These are phyloP conservation scores for Sicyos baderoa DNA, from an alignment of 306 rosid species.

Conservation along the genomic window DNA sequence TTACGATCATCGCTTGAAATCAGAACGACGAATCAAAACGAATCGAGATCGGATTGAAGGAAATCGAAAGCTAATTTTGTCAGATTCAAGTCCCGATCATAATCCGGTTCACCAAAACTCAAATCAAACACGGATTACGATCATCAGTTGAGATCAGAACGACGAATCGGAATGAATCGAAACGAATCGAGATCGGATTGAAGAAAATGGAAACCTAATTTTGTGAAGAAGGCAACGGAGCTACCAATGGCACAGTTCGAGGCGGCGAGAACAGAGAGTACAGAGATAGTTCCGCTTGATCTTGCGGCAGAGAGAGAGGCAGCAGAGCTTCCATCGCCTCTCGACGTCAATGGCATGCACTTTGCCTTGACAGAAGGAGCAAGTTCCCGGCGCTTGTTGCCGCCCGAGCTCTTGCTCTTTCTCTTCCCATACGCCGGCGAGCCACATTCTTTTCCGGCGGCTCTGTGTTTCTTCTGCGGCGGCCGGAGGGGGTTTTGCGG, in stretches of 20 bases:
- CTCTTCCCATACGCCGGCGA: conserved; percentile 48
- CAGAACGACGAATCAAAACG: too few relatives aligned
- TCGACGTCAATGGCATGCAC: conserved; percentile 74
- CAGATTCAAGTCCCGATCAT: conserved; percentile 10
- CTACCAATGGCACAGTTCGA: conserved; percentile 40
- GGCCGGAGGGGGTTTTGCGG: neutral
- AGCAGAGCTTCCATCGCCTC: conserved; percentile 49
- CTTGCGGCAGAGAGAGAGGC: conserved; percentile 63
- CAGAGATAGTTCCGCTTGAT: conserved; percentile 76
- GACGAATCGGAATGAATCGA: neutral
- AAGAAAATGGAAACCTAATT: conserved; percentile 3
- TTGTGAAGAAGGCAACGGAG: neutral
- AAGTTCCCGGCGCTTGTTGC: conserved; percentile 72
- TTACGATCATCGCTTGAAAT: too few relatives aligned
- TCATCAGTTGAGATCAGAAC: neutral
- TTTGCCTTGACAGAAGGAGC: conserved; percentile 83
- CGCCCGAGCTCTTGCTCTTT: conserved; percentile 60
- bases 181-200: neutral
- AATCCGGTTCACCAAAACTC: neutral
- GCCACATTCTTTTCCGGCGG: conserved; percentile 46
- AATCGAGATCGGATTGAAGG: too few relatives aligned
- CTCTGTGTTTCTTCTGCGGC: conserved; percentile 6
- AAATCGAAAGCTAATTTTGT: neutral
- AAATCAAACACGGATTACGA: neutral
- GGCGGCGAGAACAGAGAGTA: conserved; percentile 57